Conservation (phyloP, 2,329 filamentous ascomycete species). For the Penicillium sp. region DNA sequence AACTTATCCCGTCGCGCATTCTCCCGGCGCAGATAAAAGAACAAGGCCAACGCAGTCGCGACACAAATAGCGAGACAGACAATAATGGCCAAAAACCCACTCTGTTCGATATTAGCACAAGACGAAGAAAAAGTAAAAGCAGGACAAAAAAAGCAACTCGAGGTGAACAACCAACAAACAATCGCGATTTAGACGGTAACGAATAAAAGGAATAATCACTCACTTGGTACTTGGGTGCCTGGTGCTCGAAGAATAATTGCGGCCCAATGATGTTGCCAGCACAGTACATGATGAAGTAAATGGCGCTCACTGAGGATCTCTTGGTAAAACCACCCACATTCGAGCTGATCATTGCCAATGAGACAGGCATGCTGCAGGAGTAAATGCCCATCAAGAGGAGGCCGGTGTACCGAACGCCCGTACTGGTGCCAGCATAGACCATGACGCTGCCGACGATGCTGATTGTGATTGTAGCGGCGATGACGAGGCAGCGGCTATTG, state of each 20-base stretch:
- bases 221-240: constrained; percentile 33
- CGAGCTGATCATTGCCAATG: constrained; percentile 38
- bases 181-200: too few relatives aligned
- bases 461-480: constrained; percentile 10
- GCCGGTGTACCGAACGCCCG: constrained; percentile 13
- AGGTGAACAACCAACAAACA: too few relatives aligned
- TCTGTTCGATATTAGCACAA: constrained; percentile 1
- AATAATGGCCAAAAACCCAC: constrained; percentile 15
- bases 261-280: constrained; percentile 43
- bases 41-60: constrained; percentile 2
- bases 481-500: constrained; percentile 13
- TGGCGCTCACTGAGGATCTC: constrained; percentile 42
- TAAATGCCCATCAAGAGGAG: constrained; percentile 31
- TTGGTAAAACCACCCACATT: constrained; percentile 48
- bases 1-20: constrained; percentile 8
- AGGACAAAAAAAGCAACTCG: too few relatives aligned
- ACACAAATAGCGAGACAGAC: constrained; percentile 15
- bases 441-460: constrained; percentile 22
- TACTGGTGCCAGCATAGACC: constrained; percentile 16
- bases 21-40: constrained; percentile 14
- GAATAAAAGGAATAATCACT: neutral
- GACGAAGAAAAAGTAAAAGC: too few relatives aligned
- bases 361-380: constrained; percentile 33
- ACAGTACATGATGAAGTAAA: constrained; percentile 41
- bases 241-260: constrained; percentile 38